A percentile compares a stretch with the other conserved stretches of the same genome.
These are phyloP conservation scores for Monoraphidium neglectum DNA, from an alignment of 139 green algal genomes.

Conservation along the genomic window DNA sequence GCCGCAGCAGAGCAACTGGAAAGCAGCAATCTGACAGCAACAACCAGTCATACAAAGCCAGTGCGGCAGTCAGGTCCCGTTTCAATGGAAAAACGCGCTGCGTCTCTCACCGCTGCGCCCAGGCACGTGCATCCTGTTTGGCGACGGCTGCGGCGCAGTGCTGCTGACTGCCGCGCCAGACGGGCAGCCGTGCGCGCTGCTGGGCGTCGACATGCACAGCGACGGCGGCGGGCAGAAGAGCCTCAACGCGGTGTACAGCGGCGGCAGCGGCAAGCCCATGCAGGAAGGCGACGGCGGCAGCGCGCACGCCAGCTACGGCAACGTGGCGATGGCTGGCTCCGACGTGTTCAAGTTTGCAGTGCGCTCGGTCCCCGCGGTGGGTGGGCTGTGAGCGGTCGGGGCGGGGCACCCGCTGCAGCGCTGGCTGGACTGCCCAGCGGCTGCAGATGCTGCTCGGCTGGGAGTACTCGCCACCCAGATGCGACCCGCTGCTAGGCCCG, in stretches of 20 bases:
- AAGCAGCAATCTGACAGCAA: neutral
- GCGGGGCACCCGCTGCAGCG: no score
- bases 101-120: neutral
- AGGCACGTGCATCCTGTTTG: slow-evolving; percentile 98
- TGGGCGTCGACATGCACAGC: slow-evolving; percentile 85
- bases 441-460: no score
- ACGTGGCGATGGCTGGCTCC: slow-evolving; percentile 93
- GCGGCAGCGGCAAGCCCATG: slow-evolving; percentile 26
- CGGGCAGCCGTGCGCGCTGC: slow-evolving; percentile 60
- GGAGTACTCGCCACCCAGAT: no score
- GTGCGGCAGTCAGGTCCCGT: neutral
- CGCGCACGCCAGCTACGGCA: slow-evolving; percentile 61
- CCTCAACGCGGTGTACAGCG: slow-evolving; percentile 64
- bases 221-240: slow-evolving; percentile 85
- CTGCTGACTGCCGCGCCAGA: slow-evolving; percentile 65
- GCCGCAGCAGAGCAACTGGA: neutral
- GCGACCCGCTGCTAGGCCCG: no score
- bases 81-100: no score
- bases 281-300: slow-evolving; percentile 29
- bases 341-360: slow-evolving; percentile 99
- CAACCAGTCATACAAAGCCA: neutral
- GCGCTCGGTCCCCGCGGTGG: slow-evolving; percentile 81
- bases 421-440: no score
- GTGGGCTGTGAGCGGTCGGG: neutral
- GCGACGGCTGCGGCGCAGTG: slow-evolving; percentile 92